A percentile compares a stretch with the other conserved stretches of the same genome.
Conservation (phyloP, 2,329 filamentous ascomycete genomes). For the Orbilia oligospora region DNA sequence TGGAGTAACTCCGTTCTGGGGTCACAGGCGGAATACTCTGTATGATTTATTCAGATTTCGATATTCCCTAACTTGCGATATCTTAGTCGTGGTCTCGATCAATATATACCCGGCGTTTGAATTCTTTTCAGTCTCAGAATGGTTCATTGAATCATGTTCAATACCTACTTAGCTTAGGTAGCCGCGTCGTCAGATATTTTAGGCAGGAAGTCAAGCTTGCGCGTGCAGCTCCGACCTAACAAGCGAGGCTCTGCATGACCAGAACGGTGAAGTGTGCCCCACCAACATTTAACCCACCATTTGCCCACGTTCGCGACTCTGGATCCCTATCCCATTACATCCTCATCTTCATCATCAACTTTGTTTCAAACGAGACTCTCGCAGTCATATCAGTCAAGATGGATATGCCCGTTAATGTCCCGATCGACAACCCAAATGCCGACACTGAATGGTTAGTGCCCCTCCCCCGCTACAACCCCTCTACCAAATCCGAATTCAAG, state of each 20-base stretch:
- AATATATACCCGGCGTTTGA: no score
- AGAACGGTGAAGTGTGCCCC: constrained; percentile 18
- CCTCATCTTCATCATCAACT: background rate
- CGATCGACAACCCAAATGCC: constrained; percentile 93
- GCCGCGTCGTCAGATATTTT: constrained; percentile 47
- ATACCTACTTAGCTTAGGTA: no score
- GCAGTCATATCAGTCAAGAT: constrained; percentile 44
- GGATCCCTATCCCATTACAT: background rate
- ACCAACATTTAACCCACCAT: constrained; percentile 13
- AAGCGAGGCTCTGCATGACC: constrained; percentile 22
- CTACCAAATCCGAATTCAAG: constrained; percentile 33
- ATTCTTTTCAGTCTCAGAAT: no score
- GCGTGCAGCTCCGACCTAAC: constrained; percentile 34
- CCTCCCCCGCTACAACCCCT: constrained; percentile 29
- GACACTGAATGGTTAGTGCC: constrained; percentile 90
- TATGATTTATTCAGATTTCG: no score
- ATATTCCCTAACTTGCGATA: no score
- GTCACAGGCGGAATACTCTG: no score
- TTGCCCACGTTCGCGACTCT: constrained; percentile 13
- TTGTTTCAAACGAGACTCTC: background rate
- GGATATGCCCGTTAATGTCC: constrained; percentile 72
- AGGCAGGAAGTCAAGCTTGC: constrained; percentile 56
- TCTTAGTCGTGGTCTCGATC: no score
- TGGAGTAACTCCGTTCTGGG: no score
- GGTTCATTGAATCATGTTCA: no score